Percentiles rank a stretch among this genome's conserved stretches.
These are phyloP conservation scores for Delphinella strobiligena DNA, from an alignment of 2,329 filamentous ascomycete genomes.

Conservation along the genomic window DNA sequence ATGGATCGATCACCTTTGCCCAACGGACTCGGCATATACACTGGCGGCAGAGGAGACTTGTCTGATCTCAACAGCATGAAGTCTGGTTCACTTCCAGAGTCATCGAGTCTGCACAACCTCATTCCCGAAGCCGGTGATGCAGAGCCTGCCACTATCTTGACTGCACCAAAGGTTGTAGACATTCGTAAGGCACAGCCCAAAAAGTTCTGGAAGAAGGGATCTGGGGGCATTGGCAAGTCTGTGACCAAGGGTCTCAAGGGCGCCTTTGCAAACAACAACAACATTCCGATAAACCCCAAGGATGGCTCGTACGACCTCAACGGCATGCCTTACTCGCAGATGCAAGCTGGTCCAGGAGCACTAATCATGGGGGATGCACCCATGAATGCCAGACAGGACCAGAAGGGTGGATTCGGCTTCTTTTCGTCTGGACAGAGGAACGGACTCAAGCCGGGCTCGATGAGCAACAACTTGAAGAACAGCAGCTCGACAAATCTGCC, in stretches of 20 bases:
- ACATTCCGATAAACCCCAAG: conserved; percentile 11
- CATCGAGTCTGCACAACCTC: conserved; percentile 6
- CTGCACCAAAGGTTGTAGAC: conserved; percentile 85
- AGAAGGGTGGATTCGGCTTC: conserved; percentile 20
- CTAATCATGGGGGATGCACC: conserved; percentile 8
- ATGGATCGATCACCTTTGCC: conserved; percentile 20
- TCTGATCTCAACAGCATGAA: conserved; percentile 2
- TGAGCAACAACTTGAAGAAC: conserved; percentile 28
- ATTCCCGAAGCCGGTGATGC: conserved; percentile 46
- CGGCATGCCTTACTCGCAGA: conserved; percentile 17
- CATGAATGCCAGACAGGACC: conserved; percentile 8
- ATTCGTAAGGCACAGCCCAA: conserved; percentile 88
- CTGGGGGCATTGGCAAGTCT: conserved; percentile 85
- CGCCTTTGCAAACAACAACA: conserved; percentile 51
- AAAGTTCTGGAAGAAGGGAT: conserved; percentile 98
- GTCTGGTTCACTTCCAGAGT: conserved; percentile 6
- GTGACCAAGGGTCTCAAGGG: conserved; percentile 90
- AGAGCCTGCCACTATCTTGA: conserved; percentile 45
- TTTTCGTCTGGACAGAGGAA: conserved; percentile 23
- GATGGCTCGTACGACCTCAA: conserved; percentile 20
- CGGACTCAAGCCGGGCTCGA: conserved; percentile 16
- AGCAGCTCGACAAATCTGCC: conserved; percentile 31
- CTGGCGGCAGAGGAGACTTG: conserved; percentile 30
- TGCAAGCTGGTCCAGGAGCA: conserved; percentile 17
- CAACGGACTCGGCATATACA: conserved; percentile 55